A percentile compares a stretch with the other conserved stretches of the same genome.
Conservation (phyloP, 768 basidiomycete species). For the Suillus americanus region DNA sequence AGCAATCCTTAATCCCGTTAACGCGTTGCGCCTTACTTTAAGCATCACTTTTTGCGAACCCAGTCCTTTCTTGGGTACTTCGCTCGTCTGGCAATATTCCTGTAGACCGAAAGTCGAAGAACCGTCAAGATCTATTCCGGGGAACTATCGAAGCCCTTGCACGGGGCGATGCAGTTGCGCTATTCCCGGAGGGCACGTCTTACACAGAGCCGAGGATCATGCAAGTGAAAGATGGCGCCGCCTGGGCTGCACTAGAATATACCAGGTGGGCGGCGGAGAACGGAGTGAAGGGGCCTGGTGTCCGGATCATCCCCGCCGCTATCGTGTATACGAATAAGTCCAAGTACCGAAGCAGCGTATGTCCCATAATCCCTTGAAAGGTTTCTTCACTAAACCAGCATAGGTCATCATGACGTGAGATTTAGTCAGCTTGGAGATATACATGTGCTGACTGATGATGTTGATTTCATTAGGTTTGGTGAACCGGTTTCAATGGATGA, state of each 20-base stretch:
- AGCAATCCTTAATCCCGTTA: background rate
- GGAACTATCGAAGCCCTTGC: conserved; percentile 87
- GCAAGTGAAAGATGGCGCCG: conserved; percentile 90
- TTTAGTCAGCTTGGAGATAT: conserved; percentile 1
- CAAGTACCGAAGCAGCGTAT: conserved; percentile 88
- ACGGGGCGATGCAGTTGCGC: conserved; percentile 79
- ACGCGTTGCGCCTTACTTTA: conserved; percentile 11
- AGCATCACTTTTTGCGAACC: conserved; percentile 83
- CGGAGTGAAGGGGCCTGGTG: conserved; percentile 41
- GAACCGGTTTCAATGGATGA: conserved; percentile 72
- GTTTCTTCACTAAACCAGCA: conserved; percentile 15
- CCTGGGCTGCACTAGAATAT: conserved; percentile 95
- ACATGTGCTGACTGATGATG: conserved; percentile 15
- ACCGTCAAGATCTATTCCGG: conserved; percentile 83
- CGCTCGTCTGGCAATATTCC: conserved; percentile 95
- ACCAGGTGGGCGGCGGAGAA: conserved; percentile 70
- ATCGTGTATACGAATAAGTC: conserved; percentile 96
- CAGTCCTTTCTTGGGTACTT: conserved; percentile 69
- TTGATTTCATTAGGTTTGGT: conserved; percentile 63
- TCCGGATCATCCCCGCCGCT: conserved; percentile 76
- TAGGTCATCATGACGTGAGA: conserved; percentile 76
- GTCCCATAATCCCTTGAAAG: conserved; percentile 37
- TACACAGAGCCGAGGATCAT: conserved; percentile 94
- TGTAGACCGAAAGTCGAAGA: conserved; percentile 92
- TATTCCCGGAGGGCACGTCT: conserved; percentile 93